Evolutionary conservation across 2,329 filamentous ascomycete species (phyloP).

Genomic region (Xylariaceae sp.): DNA sequence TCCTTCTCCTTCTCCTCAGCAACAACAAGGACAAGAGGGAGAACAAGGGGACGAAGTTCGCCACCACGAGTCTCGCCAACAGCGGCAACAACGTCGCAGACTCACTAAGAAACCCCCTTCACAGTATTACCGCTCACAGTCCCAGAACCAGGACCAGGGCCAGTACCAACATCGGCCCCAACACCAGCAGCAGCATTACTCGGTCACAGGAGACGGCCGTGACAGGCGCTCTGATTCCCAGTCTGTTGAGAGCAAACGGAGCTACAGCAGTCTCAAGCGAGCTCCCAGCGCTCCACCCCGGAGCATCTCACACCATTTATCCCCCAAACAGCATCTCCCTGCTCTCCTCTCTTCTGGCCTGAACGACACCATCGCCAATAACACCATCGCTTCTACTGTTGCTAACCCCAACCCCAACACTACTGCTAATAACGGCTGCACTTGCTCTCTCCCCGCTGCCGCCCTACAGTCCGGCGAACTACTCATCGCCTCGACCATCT

Average conservation of each 20-base stretch:
- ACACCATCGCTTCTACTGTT: conserved; percentile 26
- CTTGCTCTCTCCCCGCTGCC: conserved; percentile 39
- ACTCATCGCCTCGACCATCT: conserved; percentile 36
- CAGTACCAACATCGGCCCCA: neutral
- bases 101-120: conserved; percentile 57
- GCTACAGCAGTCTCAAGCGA: conserved; percentile 57
- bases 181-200: conserved; percentile 22
- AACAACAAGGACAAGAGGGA: neutral
- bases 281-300: conserved; percentile 52
- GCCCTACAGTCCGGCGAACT: conserved; percentile 37
- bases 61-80: neutral
- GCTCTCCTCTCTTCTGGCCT: conserved; percentile 33
- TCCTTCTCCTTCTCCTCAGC: neutral
- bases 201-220: conserved; percentile 33
- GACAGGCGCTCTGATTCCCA: conserved; percentile 52
- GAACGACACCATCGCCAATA: conserved; percentile 12
- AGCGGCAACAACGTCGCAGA: conserved; percentile 44
- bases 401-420: conserved; percentile 3
- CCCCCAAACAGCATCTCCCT: conserved; percentile 40
- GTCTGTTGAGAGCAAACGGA: conserved; percentile 57
- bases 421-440: conserved; percentile 15
- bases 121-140: conserved; percentile 4
- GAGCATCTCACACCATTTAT: conserved; percentile 37
- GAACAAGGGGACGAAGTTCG: neutral
- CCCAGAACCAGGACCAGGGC: neutral